Evolutionary conservation across 2,329 filamentous ascomycete genomes (phyloP), one percentile per base, ranked within the genome.

Genomic region (Triangularia setosa): DNA sequence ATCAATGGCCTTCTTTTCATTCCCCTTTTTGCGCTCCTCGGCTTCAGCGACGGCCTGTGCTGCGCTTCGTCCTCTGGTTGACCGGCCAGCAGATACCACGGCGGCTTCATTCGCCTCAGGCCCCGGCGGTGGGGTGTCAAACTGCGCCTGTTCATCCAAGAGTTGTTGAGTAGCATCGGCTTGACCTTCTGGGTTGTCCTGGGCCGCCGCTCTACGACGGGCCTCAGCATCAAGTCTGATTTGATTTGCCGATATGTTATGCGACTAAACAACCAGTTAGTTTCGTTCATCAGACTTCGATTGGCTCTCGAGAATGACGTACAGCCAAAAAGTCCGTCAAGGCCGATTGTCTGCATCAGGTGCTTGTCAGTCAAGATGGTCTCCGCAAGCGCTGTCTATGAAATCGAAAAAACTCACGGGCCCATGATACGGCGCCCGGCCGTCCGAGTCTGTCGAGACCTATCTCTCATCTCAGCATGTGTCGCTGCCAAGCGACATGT

Each of bases 161-260:
- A 40, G 35, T 18, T 40, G 35, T 18, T 40, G 35, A n/a, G 14
- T 5, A 40, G 71, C 70, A 21, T 68, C 30, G 14, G 16, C 67
- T 8, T 65, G 76, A 67, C 71, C 71, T 58, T 73, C 74, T 52
- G 69, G 70, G 61, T 71, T 74, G n/a, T 66, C 70, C 62, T 69
- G 69, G 33, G 65, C 64, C 4, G 71, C 73, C 21, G 78, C 75
- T 62, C 83, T 80, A 60, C 81, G 78, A 56, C 84, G 79, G 35
- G 75, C 74, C 30, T 82, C 79, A 18, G 83, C 83, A 66, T 83
- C 79, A 21, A 78, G 73, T 35, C 81, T 79, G 63, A 87, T 87
- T 64, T 84, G 80, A 27, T 79, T 74, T 1, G 85, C 83, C 23
- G 86, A 91, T 69, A 92, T 92, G 71, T 91, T 91, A 75, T 91